Base-by-base conservation (phyloP, 306 rosid species). In the Carpinus fangiana region DNA sequence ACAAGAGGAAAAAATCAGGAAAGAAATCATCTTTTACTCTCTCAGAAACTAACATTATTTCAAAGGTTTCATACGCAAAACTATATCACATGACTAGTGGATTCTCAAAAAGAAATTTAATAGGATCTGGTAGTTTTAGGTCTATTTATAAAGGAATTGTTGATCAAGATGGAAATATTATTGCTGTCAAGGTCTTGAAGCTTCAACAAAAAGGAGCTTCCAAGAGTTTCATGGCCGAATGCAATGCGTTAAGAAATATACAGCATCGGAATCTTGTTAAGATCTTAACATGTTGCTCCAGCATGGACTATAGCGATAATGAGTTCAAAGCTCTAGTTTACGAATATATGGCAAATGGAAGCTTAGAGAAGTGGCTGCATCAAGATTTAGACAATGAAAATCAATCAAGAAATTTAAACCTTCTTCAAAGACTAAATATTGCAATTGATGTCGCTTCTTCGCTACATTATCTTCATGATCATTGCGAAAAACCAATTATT, bases 301-400 rank as follows among this genome's bases (percentile, higher is more conserved):
- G 34, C 34, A 31, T 31, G 34, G 34, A 31, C 34, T 31, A 31
- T 31, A 31, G 34, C 3, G 34, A 2, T 31, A 31, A 31, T 31
- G 34, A 31, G 34, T 31, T 31, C 34, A 31, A 31, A 31, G 34
- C 34, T 31, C 34, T 2, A 31, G 34, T 31, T 31, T 31, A 31
- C 34, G 2, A 31, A 12, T 81, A 59, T 52, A 77, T 84, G 84
- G 36, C 20, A 52, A 80, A 80, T 61, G 84, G 84, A 53, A 84
- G 80, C 78, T 74, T 84, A 18, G 84, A 84, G 54, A 28, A 41
- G 7, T 84, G 87, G 87, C 2, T 84, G 11, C 79, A 84, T 76
- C 76, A 73, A 0, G 0, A 0, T 1, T 23, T 4, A 13, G 28
- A 5, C 6, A 21, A 0, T 57, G 67, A 4, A 5, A 28, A 69